Evolutionary conservation across 306 rosid genomes (phyloP), one percentile per base, ranked within the genome.

Genomic region (Inga oerstediana): DNA sequence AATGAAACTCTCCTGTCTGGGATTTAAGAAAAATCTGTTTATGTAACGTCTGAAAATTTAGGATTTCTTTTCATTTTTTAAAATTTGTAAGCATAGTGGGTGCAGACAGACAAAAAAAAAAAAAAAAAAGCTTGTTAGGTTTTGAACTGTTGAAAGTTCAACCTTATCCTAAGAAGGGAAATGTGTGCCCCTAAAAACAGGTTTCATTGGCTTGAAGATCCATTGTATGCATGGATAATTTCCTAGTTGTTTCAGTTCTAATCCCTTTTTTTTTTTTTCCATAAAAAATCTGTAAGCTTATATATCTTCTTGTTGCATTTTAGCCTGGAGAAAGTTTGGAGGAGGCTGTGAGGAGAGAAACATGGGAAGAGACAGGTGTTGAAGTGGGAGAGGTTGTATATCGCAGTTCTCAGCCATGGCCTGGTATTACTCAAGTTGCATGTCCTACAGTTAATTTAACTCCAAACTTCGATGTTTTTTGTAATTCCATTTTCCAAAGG

Each of bases 251-350:
- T 41, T 79, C 77, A 22, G 62, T 30, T 62, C 73, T 76, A 34
- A 44, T 27, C 46, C 22, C 58, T 44, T 79, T 35, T 43, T 22
- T 35, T 48, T 27, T 27, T 27, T 27, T 30, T 80, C 35, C 72
- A 68, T 11, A 11, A 8, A 32, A 9, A 44, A 44, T 72, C 56
- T 78, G 51, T 72, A 48, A 59, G 68, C 48, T 82, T 68, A 54
- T 39, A 37, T 39, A 64, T 64, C 71, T 41, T 80, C 73, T 64
- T 86, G 66, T 70, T 81, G 62, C 75, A 77, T 70, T 77, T 88
- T 87, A 96, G 99, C 95, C 97, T 72, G 97, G 97, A 84, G 99
- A 96, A 89, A 96, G 95, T 89, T 87, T 96, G 89, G 98, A 96
- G 87, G 97, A 92, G 91, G 98, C 99, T 34, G 98, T 94, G 82